Conservation (phyloP, 345 rosid species). For the Brassica napus region DNA sequence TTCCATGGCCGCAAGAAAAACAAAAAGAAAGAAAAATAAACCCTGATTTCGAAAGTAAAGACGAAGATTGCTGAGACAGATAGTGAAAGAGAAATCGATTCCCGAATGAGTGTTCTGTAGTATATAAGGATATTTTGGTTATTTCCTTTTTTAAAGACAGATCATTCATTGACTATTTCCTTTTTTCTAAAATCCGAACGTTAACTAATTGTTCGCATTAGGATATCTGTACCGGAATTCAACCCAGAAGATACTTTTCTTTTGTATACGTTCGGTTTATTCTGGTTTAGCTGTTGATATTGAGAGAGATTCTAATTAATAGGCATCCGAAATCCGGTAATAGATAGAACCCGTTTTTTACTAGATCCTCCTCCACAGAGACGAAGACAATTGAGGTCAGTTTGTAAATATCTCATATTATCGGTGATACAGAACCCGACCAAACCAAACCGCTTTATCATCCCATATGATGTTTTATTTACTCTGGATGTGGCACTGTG, state of each 20-base stretch:
- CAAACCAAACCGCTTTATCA: too few species aligned
- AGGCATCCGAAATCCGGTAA: not conserved
- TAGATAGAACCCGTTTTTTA: not conserved
- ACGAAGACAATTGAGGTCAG: not conserved
- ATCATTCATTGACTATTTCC: not conserved
- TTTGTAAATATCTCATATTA: not conserved
- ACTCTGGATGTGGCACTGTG: too few species aligned
- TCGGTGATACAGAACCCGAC: too few species aligned
- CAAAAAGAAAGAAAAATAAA: not conserved
- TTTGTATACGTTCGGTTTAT: not conserved
- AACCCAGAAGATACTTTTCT: not conserved
- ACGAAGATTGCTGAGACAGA: not conserved
- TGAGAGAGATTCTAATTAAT: not conserved
- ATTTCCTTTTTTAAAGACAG: not conserved
- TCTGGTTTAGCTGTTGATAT: not conserved
- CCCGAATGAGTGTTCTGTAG: not conserved
- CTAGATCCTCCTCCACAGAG: not conserved
- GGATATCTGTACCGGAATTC: not conserved
- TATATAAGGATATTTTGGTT: not conserved
- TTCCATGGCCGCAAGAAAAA: not conserved
- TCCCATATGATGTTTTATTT: too few species aligned
- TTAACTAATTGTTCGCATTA: not conserved
- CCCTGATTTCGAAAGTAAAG: not conserved
- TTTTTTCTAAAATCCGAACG: not conserved
- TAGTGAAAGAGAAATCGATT: not conserved